A percentile compares a stretch with the other conserved stretches of the same genome.
These are phyloP conservation scores for Trapa bicornis DNA, from an alignment of 345 rosid species.

Conservation along the genomic window DNA sequence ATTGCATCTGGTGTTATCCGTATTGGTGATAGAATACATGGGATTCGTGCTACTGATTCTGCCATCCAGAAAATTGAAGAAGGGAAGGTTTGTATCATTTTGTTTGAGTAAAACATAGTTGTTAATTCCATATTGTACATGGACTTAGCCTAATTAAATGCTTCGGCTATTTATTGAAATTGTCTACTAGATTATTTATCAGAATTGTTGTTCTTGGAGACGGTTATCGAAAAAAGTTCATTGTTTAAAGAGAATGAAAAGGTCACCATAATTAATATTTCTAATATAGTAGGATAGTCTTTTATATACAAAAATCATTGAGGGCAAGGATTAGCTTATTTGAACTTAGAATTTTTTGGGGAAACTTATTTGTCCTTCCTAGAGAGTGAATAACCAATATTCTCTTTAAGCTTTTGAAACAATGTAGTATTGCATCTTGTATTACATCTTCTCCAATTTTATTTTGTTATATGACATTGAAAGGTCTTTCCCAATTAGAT, in stretches of 20 bases:
- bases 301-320: background rate
- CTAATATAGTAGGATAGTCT: background rate
- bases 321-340: background rate
- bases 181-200: no score
- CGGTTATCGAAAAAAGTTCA: no score
- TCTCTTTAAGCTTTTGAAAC: background rate
- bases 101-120: background rate
- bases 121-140: background rate
- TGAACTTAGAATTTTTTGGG: background rate
- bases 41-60: constrained; percentile 50
- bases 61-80: constrained; percentile 81
- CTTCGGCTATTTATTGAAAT: no score
- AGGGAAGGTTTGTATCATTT: constrained; percentile 54
- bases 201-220: no score
- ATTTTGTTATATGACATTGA: background rate
- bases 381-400: constrained; percentile 1
- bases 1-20: constrained; percentile 59
- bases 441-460: background rate
- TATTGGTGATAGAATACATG: constrained; percentile 76
- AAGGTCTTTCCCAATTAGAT: constrained; percentile 35
- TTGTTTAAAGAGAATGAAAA: no score
- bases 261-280: no score
- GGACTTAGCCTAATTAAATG: background rate
- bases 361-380: background rate
- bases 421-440: background rate